Evolutionary conservation across 352 stramenopile genomes (phyloP), one percentile per base, ranked within the genome.

Genomic region (Globisporangium viniferum): DNA sequence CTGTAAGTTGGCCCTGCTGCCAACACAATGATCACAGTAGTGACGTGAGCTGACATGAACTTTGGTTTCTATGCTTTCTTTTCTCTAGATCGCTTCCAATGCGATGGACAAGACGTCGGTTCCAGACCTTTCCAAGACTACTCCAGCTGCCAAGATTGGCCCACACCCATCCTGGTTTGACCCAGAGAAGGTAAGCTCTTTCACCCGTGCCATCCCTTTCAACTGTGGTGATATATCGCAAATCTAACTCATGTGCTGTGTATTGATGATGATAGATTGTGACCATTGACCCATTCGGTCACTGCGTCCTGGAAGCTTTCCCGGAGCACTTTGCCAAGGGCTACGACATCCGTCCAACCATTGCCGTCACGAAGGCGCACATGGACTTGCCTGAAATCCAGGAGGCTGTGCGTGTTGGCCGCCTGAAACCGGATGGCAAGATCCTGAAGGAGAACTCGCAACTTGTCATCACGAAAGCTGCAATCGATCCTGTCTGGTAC

Each of bases 401-500:
- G 20, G 97, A 99, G 67, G 95, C 97, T 0, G 70, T 99, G 9
- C 84, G 90, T 36, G 73, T 94, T 22, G 95, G 95, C 24, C 83
- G 97, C n/a, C 77, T 99, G 8, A 96, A 97, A 62, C 91, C 97
- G 0, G 98, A 99, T 73, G 97, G 97, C 29, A 98, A 98, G 78
- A 98, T 98, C 62, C 76, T 98, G 33, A 98, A 93, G 71, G 80
- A 88, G 14, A 91, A 90, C 31, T 91, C 87, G 41, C 93, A 98
- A 72, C 82, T 96, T 53, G 87, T 97, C 60, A 96, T 98, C 64
- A 98, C 93, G 6, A 98, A 99, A 85, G 97, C 97, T 54, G 98
- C 98, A 4, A 98, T 99, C 66, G 98, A 99, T 77, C 97, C 97
- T 1, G 98, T 99, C 57, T 99, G 98, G 98, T 99, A 99, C 75